Conservation (phyloP, 495 filamentous ascomycete species). For the Trypethelium eluteriae region DNA sequence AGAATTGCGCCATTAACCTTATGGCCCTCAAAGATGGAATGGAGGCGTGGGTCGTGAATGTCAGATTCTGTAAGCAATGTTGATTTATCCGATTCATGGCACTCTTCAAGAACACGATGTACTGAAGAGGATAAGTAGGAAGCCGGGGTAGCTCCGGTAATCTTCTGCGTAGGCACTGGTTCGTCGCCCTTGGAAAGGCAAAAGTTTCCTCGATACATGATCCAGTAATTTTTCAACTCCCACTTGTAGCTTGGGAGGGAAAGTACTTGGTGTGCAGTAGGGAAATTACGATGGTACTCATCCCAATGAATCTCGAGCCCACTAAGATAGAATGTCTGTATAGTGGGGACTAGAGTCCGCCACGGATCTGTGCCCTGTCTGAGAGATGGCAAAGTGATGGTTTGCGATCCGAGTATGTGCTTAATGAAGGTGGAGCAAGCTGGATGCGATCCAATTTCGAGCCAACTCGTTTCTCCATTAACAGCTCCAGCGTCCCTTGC, state of each 20-base stretch:
- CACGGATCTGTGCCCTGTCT: slow-evolving; percentile 15
- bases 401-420: slow-evolving; percentile 10
- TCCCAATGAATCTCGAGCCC: slow-evolving; percentile 22
- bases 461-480: slow-evolving; percentile 27
- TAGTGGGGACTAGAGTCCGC: slow-evolving; percentile 3
- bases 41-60: slow-evolving; percentile 5
- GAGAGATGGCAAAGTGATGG: slow-evolving; percentile 7
- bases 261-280: slow-evolving; percentile 12
- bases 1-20: slow-evolving; percentile 12
- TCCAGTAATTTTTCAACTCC: slow-evolving; percentile 79
- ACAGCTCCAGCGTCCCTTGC: slow-evolving; percentile 23
- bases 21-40: slow-evolving; percentile 12
- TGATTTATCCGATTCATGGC: background rate
- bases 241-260: slow-evolving; percentile 65
- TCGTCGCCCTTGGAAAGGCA: slow-evolving; percentile 3
- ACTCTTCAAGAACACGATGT: slow-evolving; percentile 14
- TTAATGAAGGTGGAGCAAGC: slow-evolving; percentile 30
- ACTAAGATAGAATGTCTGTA: slow-evolving; percentile 14
- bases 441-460: slow-evolving; percentile 43
- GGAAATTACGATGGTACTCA: slow-evolving; percentile 23
- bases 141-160: background rate
- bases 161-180: background rate
- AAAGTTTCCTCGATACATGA: slow-evolving; percentile 49
- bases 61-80: slow-evolving; percentile 16
- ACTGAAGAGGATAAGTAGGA: slow-evolving; percentile 13